Evolutionary conservation across 2,329 filamentous ascomycete genomes (phyloP), one percentile per base, ranked within the genome.

Genomic region (Penicillium sp.): DNA sequence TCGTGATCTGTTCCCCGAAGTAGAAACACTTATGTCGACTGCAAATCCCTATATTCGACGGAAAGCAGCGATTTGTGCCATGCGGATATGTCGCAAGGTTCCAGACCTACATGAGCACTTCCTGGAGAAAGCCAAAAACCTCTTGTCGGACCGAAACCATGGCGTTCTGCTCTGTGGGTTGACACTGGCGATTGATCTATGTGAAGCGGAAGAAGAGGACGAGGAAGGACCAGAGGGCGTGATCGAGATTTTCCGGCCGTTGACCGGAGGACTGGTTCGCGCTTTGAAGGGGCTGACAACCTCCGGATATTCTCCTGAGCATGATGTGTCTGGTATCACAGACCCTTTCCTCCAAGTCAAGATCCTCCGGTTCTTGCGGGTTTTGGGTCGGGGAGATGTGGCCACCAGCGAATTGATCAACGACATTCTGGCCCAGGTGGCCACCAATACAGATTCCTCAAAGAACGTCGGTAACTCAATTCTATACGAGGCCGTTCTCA

Each of bases 391-490:
- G 58, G 92, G 93, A 34, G 91, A 99, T 72, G 79, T 86, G 10
- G 82, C 91, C 57, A 91, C 90, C 26, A 97, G 91, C 72, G 95
- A 99, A 74, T 88, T 96, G 73, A 97, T 99, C 78, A 99, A 97
- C 76, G 94, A 99, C 69, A 99, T 99, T 58, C 79, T 99, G 56
- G 94, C 94, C 6, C 92, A 96, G 77, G 94, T 99, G 51, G 94
- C 94, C 48, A 97, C 93, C 36, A 99, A 99, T 74, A 99, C 94
- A 1, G 94, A 99, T 69, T 91, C 93, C 0, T 92, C 92, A 27
- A 99, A 99, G 79, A 99, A 99, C 62, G 94, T 99, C 39, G 94
- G 94, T 59, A 99, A 99, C 72, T 93, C 94, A 0, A 99, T 99
- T 65, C 81, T 99, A 7, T 99, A 99, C 76, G 94, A 99, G 76